phyloP scores from a whole-genome alignment of 2,329 filamentous ascomycete species.

The Orbilia oligospora region DNA sequence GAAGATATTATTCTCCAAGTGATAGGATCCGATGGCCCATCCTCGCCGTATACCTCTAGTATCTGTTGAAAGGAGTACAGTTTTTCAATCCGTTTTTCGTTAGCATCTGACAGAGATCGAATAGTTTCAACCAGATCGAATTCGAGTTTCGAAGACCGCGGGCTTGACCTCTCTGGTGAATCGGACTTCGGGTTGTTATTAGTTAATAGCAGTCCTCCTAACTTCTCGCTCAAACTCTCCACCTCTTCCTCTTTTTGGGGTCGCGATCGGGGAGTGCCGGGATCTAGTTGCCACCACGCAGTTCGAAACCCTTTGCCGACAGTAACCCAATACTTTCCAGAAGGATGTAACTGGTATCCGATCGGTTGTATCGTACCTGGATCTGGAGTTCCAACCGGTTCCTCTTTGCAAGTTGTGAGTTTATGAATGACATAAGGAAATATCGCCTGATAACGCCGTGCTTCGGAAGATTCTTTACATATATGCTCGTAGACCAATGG shows the following conservation, averaged over 20 bases:
- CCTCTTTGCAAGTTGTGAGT: not conserved
- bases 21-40: no score
- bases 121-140: no score
- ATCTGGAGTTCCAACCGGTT: no score
- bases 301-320: not conserved
- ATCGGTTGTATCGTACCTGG: no score
- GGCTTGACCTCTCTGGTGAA: no score
- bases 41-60: not conserved
- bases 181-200: no score
- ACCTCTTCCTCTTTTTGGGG: no score
- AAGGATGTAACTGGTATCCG: not conserved
- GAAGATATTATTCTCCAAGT: no score
- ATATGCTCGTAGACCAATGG: not conserved
- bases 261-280: not conserved
- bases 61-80: not conserved
- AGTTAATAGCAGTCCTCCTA: no score
- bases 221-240: no score
- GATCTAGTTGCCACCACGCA: not conserved
- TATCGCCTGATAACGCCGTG: not conserved
- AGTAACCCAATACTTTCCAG: slow-evolving; percentile 1
- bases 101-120: not conserved
- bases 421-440: not conserved
- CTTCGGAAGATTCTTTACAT: not conserved
- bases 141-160: no score
- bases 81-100: not conserved